Conservation (phyloP, 2,329 filamentous ascomycete genomes). For the Nannizziopsis arthrosporioides region DNA sequence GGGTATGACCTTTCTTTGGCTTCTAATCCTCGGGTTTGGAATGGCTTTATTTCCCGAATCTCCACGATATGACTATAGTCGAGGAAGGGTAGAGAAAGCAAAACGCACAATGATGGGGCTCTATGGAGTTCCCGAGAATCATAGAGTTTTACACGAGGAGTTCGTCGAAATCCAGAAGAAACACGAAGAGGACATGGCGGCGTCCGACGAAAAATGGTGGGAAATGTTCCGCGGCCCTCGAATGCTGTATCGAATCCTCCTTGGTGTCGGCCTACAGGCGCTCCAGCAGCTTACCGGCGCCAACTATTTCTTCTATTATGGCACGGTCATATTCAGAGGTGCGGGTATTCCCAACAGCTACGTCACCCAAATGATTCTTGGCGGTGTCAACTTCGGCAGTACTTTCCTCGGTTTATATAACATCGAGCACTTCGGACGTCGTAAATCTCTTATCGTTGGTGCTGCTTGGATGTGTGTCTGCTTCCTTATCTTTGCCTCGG, state of each 20-base stretch:
- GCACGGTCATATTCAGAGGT: slow-evolving; percentile 52
- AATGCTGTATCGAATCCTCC: slow-evolving; percentile 37
- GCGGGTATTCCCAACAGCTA: slow-evolving; percentile 57
- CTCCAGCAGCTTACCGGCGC: slow-evolving; percentile 40
- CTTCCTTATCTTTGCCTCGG: slow-evolving; percentile 47
- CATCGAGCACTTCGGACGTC: slow-evolving; percentile 58
- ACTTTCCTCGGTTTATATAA: slow-evolving; percentile 59
- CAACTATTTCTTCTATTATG: slow-evolving; percentile 43
- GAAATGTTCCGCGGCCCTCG: slow-evolving; percentile 38
- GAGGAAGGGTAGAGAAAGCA: slow-evolving; percentile 42
- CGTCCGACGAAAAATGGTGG: slow-evolving; percentile 31
- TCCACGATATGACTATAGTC: slow-evolving; percentile 48
- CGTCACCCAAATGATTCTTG: slow-evolving; percentile 55
- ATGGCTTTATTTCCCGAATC: slow-evolving; percentile 47
- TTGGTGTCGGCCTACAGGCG: slow-evolving; percentile 37
- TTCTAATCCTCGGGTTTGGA: slow-evolving; percentile 43
- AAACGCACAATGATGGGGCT: slow-evolving; percentile 43
- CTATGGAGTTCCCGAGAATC: slow-evolving; percentile 46
- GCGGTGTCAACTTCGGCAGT: slow-evolving; percentile 56
- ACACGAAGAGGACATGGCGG: slow-evolving; percentile 43
- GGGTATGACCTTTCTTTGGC: slow-evolving; percentile 49
- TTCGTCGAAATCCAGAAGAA: slow-evolving; percentile 49
- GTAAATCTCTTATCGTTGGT: slow-evolving; percentile 55
- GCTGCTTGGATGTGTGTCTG: slow-evolving; percentile 58
- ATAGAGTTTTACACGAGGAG: slow-evolving; percentile 45